Conservation (phyloP, 1,139 yeast species). For the Candida dubliniensis region DNA sequence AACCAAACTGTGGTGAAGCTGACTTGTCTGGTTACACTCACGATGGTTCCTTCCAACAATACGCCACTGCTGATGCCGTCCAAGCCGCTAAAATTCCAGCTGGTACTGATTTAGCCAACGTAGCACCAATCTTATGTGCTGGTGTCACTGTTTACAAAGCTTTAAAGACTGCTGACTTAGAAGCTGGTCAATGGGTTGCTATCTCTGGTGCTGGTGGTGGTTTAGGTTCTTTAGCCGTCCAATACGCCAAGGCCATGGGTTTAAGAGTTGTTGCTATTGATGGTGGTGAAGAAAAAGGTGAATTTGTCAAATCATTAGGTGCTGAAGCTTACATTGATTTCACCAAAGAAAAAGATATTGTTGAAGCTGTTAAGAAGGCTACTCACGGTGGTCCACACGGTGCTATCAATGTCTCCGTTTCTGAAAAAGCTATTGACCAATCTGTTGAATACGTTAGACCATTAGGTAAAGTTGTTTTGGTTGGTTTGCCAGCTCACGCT, state of each 20-base stretch:
- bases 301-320: conserved; percentile 57
- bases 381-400: conserved; percentile 82
- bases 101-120: conserved; percentile 69
- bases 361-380: conserved; percentile 52
- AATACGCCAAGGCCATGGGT: conserved; percentile 77
- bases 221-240: conserved; percentile 71
- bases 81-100: conserved; percentile 79
- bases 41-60: conserved; percentile 80
- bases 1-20: conserved; percentile 67
- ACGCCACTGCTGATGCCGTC: conserved; percentile 80
- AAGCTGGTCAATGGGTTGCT: conserved; percentile 76
- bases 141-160: conserved; percentile 83
- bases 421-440: conserved; percentile 64
- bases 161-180: conserved; percentile 62
- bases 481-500: conserved; percentile 75
- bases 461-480: conserved; percentile 69
- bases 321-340: conserved; percentile 71
- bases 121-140: conserved; percentile 80
- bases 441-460: conserved; percentile 66
- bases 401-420: conserved; percentile 71
- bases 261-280: conserved; percentile 72
- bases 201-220: conserved; percentile 83
- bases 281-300: conserved; percentile 69
- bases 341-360: conserved; percentile 55
- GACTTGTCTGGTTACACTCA: conserved; percentile 77